Conservation (phyloP, 768 basidiomycete genomes). For the Antrodiella citrinella region DNA sequence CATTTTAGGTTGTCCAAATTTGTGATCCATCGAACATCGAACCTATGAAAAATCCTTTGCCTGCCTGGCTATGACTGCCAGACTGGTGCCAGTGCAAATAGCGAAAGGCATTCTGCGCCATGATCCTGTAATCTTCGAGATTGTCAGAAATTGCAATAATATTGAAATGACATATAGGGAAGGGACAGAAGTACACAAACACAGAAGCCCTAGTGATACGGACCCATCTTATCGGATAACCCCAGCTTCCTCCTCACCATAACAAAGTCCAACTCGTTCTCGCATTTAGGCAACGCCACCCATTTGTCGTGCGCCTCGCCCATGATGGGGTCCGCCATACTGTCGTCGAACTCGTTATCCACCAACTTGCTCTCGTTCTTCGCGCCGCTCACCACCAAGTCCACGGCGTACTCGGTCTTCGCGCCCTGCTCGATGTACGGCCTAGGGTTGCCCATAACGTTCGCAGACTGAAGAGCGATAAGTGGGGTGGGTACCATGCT, state of each 20-base stretch:
- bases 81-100: too few species aligned
- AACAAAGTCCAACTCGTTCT: conserved; percentile 8
- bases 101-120: too few species aligned
- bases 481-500: not conserved
- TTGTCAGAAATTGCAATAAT: too few species aligned
- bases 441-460: not conserved
- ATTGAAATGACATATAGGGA: too few species aligned
- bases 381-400: not conserved
- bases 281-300: not conserved
- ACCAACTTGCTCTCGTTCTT: not conserved
- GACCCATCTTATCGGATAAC: not conserved
- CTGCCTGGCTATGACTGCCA: too few species aligned
- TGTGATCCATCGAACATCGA: too few species aligned
- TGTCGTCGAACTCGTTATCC: not conserved
- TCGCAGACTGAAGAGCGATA: not conserved
- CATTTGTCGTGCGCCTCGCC: conserved; percentile 3
- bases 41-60: too few species aligned
- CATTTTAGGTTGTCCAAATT: too few species aligned
- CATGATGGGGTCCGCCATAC: conserved; percentile 1
- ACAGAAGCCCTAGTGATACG: too few species aligned
- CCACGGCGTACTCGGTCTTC: not conserved
- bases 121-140: too few species aligned
- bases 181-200: too few species aligned
- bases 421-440: not conserved
- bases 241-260: not conserved